Base-by-base conservation (phyloP, 106 monocot genomes). In the Phalaenopsis aphrodite region DNA sequence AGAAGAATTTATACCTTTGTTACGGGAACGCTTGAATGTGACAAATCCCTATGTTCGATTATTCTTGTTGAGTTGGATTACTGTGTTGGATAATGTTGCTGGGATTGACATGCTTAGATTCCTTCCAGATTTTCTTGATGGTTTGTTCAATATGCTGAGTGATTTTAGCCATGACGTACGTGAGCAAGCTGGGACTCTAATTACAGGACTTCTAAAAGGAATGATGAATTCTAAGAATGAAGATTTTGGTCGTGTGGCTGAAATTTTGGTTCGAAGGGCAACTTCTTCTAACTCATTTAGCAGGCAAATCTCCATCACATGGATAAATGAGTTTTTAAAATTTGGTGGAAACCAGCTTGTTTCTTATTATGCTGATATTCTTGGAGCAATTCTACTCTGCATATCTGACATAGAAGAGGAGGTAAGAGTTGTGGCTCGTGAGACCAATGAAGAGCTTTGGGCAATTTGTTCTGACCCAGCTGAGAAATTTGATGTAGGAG, bases 91-190 rank as follows among this genome's bases (percentile, higher is more conserved):
- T 78, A 93, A 92, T 81, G 95, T 91, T 77, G 94, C 98, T 79
- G 98, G 95, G 79, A 99, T 99, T 87, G 98, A 99, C 81, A 99
- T 99, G 98, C 98, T 99, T 85, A 95, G 98, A 78, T 99, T 99
- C 81, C 98, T 99, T 79, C 98, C 98, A 73, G 98, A 99, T 93
- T 95, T 99, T 88, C 98, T 99, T 86, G 98, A 95, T 91, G 98
- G 99, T 66, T 84, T 99, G 77, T 99, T 99, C 82, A 99, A 99
- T 77, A 99, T 99, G 99, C 84, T 99, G 82, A 95, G 99, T 87
- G 99, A 99, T 88, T 85, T 85, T 75, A 95, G 99, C 78, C 93
- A 85, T 87, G 99, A 99, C 86, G 95, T 99, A 75, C 88, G 99
- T 72, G 93, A 95, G 76, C 99, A 99, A 81, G 99, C 99, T 77